Evolutionary conservation across 2,329 filamentous ascomycete species (phyloP).

Genomic region (Grosmannia serpens): DNA sequence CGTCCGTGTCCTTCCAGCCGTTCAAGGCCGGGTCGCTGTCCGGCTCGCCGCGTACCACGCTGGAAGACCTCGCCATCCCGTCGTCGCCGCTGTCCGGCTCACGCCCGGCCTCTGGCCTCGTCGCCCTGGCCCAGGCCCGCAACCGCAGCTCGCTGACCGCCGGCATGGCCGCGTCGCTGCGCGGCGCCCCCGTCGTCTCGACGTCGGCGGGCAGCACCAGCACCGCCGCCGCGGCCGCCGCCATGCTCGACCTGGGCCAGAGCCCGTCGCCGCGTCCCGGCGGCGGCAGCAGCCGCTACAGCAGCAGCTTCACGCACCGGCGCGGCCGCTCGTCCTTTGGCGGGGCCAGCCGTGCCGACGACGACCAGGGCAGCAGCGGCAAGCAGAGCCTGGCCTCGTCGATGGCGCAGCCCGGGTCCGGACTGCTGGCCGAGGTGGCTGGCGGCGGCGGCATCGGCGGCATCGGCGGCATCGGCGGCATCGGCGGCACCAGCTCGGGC

Average conservation of each 20-base stretch:
- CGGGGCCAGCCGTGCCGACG: constrained; percentile 56
- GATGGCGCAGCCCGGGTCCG: constrained; percentile 62
- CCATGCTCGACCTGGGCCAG: constrained; percentile 42
- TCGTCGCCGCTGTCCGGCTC: constrained; percentile 40
- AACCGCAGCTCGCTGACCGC: constrained; percentile 64
- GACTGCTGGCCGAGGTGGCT: constrained; percentile 55
- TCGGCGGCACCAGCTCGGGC: constrained; percentile 46
- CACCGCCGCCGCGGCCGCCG: neutral
- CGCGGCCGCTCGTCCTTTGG: constrained; percentile 67
- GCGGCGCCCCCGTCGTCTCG: constrained; percentile 51
- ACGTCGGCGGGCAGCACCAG: constrained; percentile 10
- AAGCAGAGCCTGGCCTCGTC: constrained; percentile 65
- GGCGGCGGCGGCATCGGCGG: constrained; percentile 29
- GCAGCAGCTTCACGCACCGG: constrained; percentile 87
- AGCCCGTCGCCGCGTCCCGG: constrained; percentile 60
- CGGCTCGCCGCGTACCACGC: constrained; percentile 55
- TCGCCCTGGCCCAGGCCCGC: constrained; percentile 44
- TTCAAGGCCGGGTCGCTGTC: constrained; percentile 97
- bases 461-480: constrained; percentile 33
- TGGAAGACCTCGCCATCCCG: constrained; percentile 39
- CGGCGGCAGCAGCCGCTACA: constrained; percentile 62
- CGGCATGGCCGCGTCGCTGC: constrained; percentile 62
- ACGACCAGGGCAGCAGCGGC: constrained; percentile 71
- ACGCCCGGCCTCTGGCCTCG: constrained; percentile 34
- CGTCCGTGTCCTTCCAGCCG: constrained; percentile 83